Percentiles rank a stretch among this genome's conserved stretches.
These are phyloP conservation scores for Heritiera littoralis DNA, from an alignment of 345 rosid genomes.

Conservation along the genomic window DNA sequence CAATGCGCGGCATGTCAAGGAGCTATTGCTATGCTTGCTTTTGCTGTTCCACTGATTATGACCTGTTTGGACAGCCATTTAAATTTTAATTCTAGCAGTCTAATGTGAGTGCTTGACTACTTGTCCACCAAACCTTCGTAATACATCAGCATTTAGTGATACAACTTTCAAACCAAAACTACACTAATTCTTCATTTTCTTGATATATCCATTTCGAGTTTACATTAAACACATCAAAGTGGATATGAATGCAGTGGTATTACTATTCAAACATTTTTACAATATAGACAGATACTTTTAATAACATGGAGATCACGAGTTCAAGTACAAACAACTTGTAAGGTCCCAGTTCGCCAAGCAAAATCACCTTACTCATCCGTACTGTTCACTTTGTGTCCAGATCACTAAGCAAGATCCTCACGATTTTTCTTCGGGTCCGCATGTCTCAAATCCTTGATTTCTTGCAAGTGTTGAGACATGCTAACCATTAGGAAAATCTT, in stretches of 20 bases:
- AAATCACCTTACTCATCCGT: too few species aligned
- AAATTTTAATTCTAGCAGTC: background rate
- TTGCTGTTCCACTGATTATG: conserved; percentile 7
- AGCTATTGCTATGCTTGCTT: background rate
- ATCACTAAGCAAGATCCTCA: too few species aligned
- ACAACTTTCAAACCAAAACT: background rate
- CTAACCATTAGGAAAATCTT: too few species aligned
- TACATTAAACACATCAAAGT: background rate
- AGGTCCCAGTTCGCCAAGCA: too few species aligned
- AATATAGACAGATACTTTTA: too few species aligned
- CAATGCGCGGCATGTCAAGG: conserved; percentile 12
- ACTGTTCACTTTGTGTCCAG: too few species aligned
- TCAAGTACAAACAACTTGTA: too few species aligned
- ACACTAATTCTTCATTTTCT: background rate
- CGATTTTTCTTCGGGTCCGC: too few species aligned
- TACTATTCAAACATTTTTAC: too few species aligned
- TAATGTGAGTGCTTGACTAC: background rate
- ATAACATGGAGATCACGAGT: too few species aligned
- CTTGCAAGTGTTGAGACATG: too few species aligned
- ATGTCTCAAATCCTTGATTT: too few species aligned
- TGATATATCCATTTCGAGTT: background rate
- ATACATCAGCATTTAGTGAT: background rate
- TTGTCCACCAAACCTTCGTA: background rate
- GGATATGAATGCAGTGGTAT: background rate
- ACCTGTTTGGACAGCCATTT: background rate